Base-by-base conservation (phyloP, 208 protist species). In the Polymyxa betae region DNA sequence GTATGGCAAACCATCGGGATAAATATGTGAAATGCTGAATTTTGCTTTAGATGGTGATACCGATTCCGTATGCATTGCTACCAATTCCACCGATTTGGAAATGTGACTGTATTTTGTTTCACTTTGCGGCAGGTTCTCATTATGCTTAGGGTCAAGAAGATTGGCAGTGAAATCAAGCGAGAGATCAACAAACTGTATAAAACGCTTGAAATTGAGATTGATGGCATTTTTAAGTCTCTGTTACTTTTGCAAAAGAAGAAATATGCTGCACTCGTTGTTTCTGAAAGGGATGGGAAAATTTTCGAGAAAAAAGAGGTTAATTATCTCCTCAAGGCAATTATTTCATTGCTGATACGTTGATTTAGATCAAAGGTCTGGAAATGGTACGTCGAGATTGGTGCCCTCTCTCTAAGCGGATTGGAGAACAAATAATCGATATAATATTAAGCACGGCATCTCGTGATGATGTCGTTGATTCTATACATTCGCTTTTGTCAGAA, bases 301-400 rank as follows among this genome's bases (percentile, higher is more conserved):
- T 32, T 66, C 29, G 16, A 29, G 20, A 66, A 66, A 66, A 16
- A 29, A 66, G 54, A 66, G 29, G 54, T 66, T 32, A 66, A 29
- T 66, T 32, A 16, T 32, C 29, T 32, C 54, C 54, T 66, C 16
- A 66, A 32, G 20, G 54, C 54, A 29, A 32, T 66, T 29, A 16
- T 66, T 16, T 66, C 29, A 29, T 16, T 66, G 29, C 16, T 66
- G 16, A 66, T 16, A 32, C 20, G 16, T 29, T 29, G 16, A 29
- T 66, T 66, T 29, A 66, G 92, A 94, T 97, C 5, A 99, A 99
- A 93, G 99, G 99, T 54, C 92, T 99, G 0, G 99, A 99, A 93
- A 96, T 99, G 87, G 98, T 99, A 45, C 95, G 99, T 35, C 96
- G 99, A 78, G 99, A 99, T 94, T 99, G 98, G 98, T 99, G 98